Conservation (phyloP, 306 rosid genomes). For the Trifolium dubium region DNA sequence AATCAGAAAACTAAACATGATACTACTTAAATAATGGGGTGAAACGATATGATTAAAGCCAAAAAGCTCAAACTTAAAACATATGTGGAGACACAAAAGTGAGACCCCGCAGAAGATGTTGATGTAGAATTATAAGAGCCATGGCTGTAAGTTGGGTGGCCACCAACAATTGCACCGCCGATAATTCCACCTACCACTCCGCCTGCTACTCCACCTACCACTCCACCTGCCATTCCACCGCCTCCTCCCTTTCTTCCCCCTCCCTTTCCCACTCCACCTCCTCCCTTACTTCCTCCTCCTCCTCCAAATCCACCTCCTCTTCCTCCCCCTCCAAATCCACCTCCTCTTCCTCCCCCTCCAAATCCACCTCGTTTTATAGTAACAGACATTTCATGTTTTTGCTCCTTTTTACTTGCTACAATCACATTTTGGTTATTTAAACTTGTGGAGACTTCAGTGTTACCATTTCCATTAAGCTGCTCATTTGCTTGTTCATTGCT, state of each 20-base stretch:
- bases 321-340: background rate
- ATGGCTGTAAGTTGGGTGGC: no score
- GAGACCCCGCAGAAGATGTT: slow-evolving; percentile 14
- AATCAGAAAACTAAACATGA: background rate
- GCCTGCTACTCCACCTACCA: background rate
- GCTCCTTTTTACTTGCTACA: slow-evolving; percentile 14
- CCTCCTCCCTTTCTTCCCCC: no score
- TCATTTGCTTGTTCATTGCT: slow-evolving; percentile 31
- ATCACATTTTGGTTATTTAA: background rate
- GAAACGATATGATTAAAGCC: slow-evolving; percentile 24
- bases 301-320: background rate
- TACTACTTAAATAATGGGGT: background rate
- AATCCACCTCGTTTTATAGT: background rate
- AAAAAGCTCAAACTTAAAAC: slow-evolving; percentile 6
- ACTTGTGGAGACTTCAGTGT: slow-evolving; percentile 1
- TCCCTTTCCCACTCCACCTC: background rate
- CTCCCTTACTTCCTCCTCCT: background rate
- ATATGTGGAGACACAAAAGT: slow-evolving; percentile 2
- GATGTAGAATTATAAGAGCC: slow-evolving; percentile 12
- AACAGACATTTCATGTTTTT: background rate
- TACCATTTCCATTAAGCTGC: slow-evolving; percentile 30
- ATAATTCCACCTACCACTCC: background rate
- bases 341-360: background rate
- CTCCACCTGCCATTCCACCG: background rate
- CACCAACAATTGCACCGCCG: background rate